Conservation (phyloP, 1,284 basidiomycete genomes). For the Irpex sp. region DNA sequence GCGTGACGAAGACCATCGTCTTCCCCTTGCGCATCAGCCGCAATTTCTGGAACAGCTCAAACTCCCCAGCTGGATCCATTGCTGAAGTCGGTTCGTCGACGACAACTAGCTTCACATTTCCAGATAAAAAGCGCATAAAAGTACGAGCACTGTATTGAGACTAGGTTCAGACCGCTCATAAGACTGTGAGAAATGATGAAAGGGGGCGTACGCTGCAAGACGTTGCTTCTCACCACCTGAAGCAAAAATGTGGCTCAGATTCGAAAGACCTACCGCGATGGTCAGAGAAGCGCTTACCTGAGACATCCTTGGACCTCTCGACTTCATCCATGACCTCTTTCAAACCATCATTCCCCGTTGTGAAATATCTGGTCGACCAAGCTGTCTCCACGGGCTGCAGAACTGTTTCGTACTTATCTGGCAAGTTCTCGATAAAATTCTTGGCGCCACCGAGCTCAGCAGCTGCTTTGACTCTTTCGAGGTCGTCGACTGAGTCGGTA, state of each 20-base stretch:
- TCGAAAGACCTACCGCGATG: not conserved
- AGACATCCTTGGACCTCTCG: not conserved
- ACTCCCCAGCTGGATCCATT: conserved; percentile 1
- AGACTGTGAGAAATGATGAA: not conserved
- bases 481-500: conserved; percentile 40
- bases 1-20: conserved; percentile 71
- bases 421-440: conserved; percentile 51
- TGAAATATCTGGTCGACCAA: not conserved
- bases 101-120: not conserved
- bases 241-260: not conserved
- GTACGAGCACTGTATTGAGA: not conserved
- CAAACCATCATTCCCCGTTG: not conserved
- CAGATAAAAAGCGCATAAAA: conserved; percentile 4
- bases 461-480: conserved; percentile 51
- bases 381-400: conserved; percentile 17
- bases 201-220: conserved; percentile 3
- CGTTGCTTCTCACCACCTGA: conserved; percentile 6
- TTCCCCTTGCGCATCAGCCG: conserved; percentile 55
- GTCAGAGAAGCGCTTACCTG: not conserved
- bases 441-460: conserved; percentile 61
- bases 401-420: conserved; percentile 49
- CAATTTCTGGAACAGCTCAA: conserved; percentile 64
- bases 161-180: not conserved
- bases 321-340: conserved; percentile 1
- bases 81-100: conserved; percentile 7